Evolutionary conservation across 768 basidiomycete species (phyloP).

Genomic region (Russula sp.): DNA sequence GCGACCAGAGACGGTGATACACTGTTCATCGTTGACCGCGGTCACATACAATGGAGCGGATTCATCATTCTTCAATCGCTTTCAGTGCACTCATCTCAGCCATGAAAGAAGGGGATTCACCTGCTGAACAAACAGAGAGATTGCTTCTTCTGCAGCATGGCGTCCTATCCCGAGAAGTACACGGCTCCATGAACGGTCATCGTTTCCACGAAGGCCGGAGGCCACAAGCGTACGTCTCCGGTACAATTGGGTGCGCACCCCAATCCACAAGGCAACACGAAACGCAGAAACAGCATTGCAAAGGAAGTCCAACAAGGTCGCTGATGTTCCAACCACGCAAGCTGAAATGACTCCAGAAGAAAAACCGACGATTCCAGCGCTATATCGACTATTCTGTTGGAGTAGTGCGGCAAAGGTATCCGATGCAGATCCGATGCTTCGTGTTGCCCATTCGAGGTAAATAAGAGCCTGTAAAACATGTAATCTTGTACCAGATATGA

Average conservation of each 20-base stretch:
- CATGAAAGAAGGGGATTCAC: slow-evolving; percentile 19
- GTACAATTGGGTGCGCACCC: slow-evolving; percentile 39
- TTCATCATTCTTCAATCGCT: slow-evolving; percentile 18
- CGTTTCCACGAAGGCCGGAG: slow-evolving; percentile 22
- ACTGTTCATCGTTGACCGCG: slow-evolving; percentile 42
- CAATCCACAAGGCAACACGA: slow-evolving; percentile 49
- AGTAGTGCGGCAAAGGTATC: slow-evolving; percentile 30
- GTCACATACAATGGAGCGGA: slow-evolving; percentile 40
- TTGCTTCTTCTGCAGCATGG: slow-evolving; percentile 26
- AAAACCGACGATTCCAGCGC: slow-evolving; percentile 42
- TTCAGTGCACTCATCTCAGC: slow-evolving; percentile 19
- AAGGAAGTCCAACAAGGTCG: slow-evolving; percentile 37
- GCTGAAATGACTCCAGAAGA: slow-evolving; percentile 55
- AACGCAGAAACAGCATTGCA: slow-evolving; percentile 42
- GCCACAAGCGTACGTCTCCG: slow-evolving; percentile 18
- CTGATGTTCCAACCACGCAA: slow-evolving; percentile 44
- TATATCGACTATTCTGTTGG: slow-evolving; percentile 32
- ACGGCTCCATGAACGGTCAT: slow-evolving; percentile 41
- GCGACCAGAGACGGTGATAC: slow-evolving; percentile 52
- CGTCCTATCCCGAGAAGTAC: slow-evolving; percentile 35
- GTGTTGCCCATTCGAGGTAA: slow-evolving; percentile 43
- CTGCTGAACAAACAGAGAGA: slow-evolving; percentile 26
- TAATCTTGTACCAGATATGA: slow-evolving; percentile 44
- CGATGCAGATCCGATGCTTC: slow-evolving; percentile 3
- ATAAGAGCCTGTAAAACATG: slow-evolving; percentile 48